Conservation (phyloP, 805 yeast species). For the Hanseniaspora vineae region DNA sequence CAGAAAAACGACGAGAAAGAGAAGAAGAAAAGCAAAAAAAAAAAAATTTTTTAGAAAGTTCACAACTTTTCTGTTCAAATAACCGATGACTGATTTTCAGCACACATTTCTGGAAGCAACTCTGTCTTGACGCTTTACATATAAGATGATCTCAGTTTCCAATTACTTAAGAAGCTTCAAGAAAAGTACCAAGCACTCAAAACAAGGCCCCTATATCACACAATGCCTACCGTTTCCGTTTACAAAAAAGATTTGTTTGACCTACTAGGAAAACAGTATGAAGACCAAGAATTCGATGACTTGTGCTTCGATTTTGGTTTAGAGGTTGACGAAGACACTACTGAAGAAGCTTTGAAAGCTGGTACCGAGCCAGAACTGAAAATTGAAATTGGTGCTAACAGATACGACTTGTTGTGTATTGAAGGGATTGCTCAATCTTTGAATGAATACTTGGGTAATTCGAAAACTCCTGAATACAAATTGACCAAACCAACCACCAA, state of each 20-base stretch:
- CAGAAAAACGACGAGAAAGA: too few relatives aligned
- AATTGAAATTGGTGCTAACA: slow-evolving; percentile 95
- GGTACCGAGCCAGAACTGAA: slow-evolving; percentile 79
- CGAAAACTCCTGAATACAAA: slow-evolving; percentile 51
- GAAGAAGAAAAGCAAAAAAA: too few relatives aligned
- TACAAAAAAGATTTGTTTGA: slow-evolving; percentile 87
- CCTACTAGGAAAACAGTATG: slow-evolving; percentile 54
- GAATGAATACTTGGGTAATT: slow-evolving; percentile 74
- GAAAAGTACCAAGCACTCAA: neutral
- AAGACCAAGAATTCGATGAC: slow-evolving; percentile 91
- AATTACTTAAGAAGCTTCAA: too few relatives aligned
- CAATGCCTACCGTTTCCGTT: slow-evolving; percentile 93
- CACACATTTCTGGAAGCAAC: too few relatives aligned
- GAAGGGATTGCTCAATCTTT: slow-evolving; percentile 96
- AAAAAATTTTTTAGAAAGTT: too few relatives aligned
- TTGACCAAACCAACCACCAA: slow-evolving; percentile 50
- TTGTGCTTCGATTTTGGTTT: slow-evolving; percentile 95
- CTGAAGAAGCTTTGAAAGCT: slow-evolving; percentile 36
- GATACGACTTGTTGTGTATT: slow-evolving; percentile 95
- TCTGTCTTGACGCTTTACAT: too few relatives aligned
- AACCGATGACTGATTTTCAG: too few relatives aligned
- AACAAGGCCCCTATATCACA: neutral
- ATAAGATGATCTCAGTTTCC: too few relatives aligned
- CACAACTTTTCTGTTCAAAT: too few relatives aligned
- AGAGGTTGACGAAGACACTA: slow-evolving; percentile 95